phyloP scores from a whole-genome alignment of 805 yeast genomes.

The Saccharomycopsis capsularis region DNA sequence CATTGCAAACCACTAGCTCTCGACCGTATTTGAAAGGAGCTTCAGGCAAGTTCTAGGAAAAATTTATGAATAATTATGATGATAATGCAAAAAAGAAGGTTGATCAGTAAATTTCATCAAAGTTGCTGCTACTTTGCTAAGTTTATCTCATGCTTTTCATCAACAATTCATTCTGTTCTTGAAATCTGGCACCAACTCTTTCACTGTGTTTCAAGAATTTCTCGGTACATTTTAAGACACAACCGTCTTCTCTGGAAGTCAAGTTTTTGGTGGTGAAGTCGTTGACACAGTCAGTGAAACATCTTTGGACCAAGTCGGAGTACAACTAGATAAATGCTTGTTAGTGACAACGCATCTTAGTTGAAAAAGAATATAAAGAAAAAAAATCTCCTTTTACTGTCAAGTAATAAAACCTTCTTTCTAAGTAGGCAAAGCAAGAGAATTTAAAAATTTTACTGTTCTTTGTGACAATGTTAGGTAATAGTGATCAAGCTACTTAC shows the following conservation, averaged over 20 bases:
- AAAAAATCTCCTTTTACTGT: too few relatives aligned
- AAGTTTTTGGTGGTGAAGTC: constrained; percentile 92
- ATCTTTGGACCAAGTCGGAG: constrained; percentile 91
- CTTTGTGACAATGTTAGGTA: too few relatives aligned
- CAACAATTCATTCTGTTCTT: constrained; percentile 84
- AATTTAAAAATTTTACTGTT: too few relatives aligned
- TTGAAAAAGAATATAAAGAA: neutral
- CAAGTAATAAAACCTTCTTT: too few relatives aligned
- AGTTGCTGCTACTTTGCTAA: too few relatives aligned
- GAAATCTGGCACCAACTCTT: constrained; percentile 98
- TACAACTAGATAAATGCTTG: constrained; percentile 47
- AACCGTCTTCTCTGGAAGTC: constrained; percentile 75
- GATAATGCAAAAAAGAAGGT: neutral
- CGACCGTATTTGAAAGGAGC: too few relatives aligned
- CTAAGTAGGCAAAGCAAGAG: too few relatives aligned
- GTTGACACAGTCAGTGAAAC: constrained; percentile 96
- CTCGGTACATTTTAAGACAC: constrained; percentile 90
- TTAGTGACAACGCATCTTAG: constrained; percentile 1
- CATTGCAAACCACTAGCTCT: too few relatives aligned
- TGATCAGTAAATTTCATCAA: neutral
- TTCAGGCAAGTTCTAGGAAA: too few relatives aligned
- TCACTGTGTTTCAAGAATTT: constrained; percentile 97
- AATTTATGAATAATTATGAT: too few relatives aligned
- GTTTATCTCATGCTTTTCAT: constrained; percentile 57
- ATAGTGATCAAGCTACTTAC: constrained; percentile 38